Conservation (phyloP, 2,329 filamentous ascomycete genomes). For the Phialophora expanda region DNA sequence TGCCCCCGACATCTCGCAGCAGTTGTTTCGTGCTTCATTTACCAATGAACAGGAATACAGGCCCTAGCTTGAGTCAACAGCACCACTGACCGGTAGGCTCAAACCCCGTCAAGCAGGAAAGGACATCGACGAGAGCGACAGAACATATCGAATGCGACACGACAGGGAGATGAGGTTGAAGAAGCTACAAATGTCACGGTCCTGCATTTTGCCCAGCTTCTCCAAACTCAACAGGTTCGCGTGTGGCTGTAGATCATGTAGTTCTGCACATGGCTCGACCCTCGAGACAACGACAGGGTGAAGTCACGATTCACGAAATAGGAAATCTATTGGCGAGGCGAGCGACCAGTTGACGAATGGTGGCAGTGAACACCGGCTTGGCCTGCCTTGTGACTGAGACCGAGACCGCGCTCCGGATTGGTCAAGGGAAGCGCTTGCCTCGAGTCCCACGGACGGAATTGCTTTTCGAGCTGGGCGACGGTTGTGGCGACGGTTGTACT, state of each 20-base stretch:
- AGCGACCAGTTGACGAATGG: neutral
- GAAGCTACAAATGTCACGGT: neutral
- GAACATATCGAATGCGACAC: neutral
- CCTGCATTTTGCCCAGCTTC: neutral
- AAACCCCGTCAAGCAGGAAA: slow-evolving; percentile 5
- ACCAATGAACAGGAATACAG: slow-evolving; percentile 10
- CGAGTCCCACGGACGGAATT: neutral
- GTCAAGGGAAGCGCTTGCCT: neutral
- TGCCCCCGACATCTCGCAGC: slow-evolving; percentile 5
- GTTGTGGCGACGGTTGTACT: neutral
- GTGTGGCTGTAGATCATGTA: neutral
- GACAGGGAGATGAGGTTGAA: slow-evolving; percentile 5
- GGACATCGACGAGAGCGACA: neutral
- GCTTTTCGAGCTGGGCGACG: neutral
- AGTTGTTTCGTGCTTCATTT: slow-evolving; percentile 18
- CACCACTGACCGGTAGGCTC: slow-evolving; percentile 8
- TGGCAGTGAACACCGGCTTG: neutral
- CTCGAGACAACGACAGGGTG: neutral
- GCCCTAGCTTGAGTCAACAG: slow-evolving; percentile 17
- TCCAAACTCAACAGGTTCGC: neutral
- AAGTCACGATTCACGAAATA: neutral
- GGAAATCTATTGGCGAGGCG: neutral
- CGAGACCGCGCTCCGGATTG: neutral
- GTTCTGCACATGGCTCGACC: neutral
- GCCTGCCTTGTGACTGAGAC: neutral